These are phyloP conservation scores for Trifolium subterraneum DNA, from an alignment of 306 rosid species.

Conservation along the genomic window DNA sequence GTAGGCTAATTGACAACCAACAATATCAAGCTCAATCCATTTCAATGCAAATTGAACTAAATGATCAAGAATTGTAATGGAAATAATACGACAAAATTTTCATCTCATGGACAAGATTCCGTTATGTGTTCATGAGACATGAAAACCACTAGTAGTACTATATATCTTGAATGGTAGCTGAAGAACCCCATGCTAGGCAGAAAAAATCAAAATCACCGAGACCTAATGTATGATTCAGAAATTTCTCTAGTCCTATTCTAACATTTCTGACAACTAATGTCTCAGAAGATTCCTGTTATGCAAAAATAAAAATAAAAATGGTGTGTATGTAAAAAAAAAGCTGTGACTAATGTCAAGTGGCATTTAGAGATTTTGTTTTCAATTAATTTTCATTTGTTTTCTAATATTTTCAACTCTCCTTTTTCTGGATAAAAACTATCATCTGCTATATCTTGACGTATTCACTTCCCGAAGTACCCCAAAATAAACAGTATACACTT, in stretches of 20 bases:
- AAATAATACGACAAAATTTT: slow-evolving; percentile 14
- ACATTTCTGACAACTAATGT: slow-evolving; percentile 11
- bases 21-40: slow-evolving; percentile 11
- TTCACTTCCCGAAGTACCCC: background rate
- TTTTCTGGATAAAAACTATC: background rate
- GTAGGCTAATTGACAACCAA: slow-evolving; percentile 9
- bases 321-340: background rate
- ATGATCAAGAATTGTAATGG: slow-evolving; percentile 12
- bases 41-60: slow-evolving; percentile 25
- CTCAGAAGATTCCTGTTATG: background rate
- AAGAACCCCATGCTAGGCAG: background rate
- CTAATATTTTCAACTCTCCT: background rate
- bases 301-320: background rate
- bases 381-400: background rate
- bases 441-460: background rate
- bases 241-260: background rate
- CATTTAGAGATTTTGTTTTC: background rate
- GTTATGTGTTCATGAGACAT: background rate
- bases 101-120: slow-evolving; percentile 12
- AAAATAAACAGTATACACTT: background rate
- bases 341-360: background rate
- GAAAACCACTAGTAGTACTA: background rate
- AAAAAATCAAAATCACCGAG: background rate
- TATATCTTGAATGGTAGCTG: background rate
- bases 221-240: slow-evolving; percentile 17